Conservation (phyloP, 768 basidiomycete species). For the Paxillus rubicundulus region DNA sequence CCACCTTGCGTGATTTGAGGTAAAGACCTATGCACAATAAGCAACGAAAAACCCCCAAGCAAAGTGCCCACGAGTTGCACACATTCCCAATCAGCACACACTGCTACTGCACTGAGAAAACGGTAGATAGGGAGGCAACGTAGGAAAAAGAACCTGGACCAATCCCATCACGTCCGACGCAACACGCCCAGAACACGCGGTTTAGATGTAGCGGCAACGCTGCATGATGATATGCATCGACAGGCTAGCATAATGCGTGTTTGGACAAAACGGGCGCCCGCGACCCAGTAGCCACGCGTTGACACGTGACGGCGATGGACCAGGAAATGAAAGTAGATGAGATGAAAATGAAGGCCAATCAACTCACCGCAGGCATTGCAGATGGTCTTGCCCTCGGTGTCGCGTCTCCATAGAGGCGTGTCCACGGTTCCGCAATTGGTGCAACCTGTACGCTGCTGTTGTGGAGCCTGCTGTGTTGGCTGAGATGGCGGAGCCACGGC, state of each 20-base stretch:
- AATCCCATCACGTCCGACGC: conserved; percentile 35
- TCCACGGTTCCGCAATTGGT: conserved; percentile 74
- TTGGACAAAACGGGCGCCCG: conserved; percentile 30
- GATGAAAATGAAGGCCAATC: conserved; percentile 28
- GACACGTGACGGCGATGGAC: conserved; percentile 41
- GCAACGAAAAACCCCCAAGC: conserved; percentile 32
- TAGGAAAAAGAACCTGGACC: conserved; percentile 32
- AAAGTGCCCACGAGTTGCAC: conserved; percentile 37
- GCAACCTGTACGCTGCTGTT: conserved; percentile 47
- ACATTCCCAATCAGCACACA: conserved; percentile 40
- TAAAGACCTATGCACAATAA: conserved; percentile 64
- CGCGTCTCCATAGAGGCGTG: conserved; percentile 84
- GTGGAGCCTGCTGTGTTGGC: conserved; percentile 29
- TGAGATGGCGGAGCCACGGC: conserved; percentile 25
- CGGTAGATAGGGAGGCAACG: conserved; percentile 31
- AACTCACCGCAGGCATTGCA: conserved; percentile 90
- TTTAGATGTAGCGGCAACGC: conserved; percentile 30
- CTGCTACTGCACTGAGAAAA: conserved; percentile 34
- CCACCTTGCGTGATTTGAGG: conserved; percentile 78
- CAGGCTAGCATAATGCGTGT: conserved; percentile 27
- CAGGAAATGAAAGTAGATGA: conserved; percentile 34
- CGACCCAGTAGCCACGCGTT: conserved; percentile 31
- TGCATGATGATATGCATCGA: conserved; percentile 34
- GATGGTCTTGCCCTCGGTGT: conserved; percentile 75
- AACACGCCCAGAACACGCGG: conserved; percentile 36